Percentiles rank a stretch among this genome's conserved stretches.
These are phyloP conservation scores for Colletotrichum tropicicola DNA, from an alignment of 2,329 filamentous ascomycete species.

Conservation along the genomic window DNA sequence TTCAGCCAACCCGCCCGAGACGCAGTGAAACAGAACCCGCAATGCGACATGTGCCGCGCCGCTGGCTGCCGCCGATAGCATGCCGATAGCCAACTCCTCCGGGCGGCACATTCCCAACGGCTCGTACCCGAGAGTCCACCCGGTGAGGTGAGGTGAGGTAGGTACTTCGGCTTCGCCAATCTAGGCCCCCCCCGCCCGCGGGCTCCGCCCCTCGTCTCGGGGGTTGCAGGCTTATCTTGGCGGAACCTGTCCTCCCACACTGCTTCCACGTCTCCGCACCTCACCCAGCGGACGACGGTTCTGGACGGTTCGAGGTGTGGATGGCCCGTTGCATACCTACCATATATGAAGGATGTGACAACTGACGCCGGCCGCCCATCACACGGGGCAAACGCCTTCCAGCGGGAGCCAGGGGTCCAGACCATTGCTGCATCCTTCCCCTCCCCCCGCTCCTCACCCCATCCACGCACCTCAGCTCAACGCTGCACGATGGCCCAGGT, in stretches of 20 bases:
- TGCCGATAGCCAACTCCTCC: neutral
- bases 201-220: neutral
- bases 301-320: neutral
- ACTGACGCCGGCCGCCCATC: neutral
- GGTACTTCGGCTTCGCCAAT: neutral
- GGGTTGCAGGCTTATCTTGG: neutral
- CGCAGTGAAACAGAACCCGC: neutral
- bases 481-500: neutral
- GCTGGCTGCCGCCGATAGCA: neutral
- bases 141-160: neutral
- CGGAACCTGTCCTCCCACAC: neutral
- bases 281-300: neutral
- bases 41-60: neutral
- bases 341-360: neutral
- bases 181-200: neutral
- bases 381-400: no score
- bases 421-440: no score
- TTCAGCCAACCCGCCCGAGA: neutral
- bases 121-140: neutral
- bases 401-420: no score
- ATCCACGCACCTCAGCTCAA: no score
- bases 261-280: neutral
- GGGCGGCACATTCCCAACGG: neutral
- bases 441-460: no score
- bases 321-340: neutral